Conservation (phyloP, 169 alveolate genomes). For the Cryptosporidium viatorum region DNA sequence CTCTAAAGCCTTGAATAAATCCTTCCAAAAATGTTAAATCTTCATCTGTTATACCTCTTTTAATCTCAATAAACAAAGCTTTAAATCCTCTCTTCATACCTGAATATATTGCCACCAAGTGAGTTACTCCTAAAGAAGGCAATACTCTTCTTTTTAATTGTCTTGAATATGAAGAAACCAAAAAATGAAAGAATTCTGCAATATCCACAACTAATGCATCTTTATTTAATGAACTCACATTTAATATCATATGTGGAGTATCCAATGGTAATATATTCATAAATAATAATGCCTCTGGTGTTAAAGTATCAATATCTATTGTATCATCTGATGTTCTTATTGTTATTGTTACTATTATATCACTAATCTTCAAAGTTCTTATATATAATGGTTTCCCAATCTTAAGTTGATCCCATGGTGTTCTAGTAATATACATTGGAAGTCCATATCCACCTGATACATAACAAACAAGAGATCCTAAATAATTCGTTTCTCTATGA, state of each 20-base stretch:
- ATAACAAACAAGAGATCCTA: conserved; percentile 63
- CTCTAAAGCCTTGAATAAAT: conserved; percentile 86
- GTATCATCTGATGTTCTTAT: conserved; percentile 89
- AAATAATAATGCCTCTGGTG: conserved; percentile 85
- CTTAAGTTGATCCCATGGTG: conserved; percentile 78
- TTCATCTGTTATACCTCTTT: conserved; percentile 81
- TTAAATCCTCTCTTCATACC: conserved; percentile 87
- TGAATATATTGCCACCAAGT: conserved; percentile 86
- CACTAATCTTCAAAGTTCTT: conserved; percentile 83
- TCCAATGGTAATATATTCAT: conserved; percentile 92
- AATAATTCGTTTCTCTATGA: not conserved
- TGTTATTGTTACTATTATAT: conserved; percentile 86
- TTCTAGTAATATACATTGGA: conserved; percentile 73
- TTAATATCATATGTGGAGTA: conserved; percentile 90
- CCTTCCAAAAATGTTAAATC: conserved; percentile 87
- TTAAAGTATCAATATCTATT: conserved; percentile 76
- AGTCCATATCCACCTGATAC: conserved; percentile 69
- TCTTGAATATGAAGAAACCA: conserved; percentile 86
- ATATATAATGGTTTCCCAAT: conserved; percentile 84
- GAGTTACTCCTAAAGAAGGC: conserved; percentile 91
- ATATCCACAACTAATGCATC: conserved; percentile 84
- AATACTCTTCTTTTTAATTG: conserved; percentile 89
- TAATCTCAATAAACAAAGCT: conserved; percentile 83
- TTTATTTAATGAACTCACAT: conserved; percentile 83
- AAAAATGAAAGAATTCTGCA: conserved; percentile 86